Evolutionary conservation across 768 basidiomycete species (phyloP).

Genomic region (Harrya chromipes): DNA sequence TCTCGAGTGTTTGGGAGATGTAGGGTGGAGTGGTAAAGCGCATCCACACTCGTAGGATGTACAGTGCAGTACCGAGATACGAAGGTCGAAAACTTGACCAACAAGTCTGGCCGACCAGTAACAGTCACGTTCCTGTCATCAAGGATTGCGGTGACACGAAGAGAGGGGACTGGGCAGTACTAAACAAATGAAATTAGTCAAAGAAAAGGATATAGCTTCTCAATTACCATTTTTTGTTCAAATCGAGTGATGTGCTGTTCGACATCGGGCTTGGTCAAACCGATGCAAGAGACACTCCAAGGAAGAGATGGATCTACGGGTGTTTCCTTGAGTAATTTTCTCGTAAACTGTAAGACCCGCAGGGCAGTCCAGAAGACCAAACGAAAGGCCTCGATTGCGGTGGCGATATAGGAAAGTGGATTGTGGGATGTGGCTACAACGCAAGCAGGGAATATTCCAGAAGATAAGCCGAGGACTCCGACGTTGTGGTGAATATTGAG

Average conservation of each 20-base stretch:
- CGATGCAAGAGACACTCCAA: slow-evolving; percentile 46
- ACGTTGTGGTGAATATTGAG: slow-evolving; percentile 32
- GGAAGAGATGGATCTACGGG: slow-evolving; percentile 29
- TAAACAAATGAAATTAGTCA: slow-evolving; percentile 1
- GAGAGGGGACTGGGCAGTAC: slow-evolving; percentile 17
- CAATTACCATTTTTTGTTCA: slow-evolving; percentile 17
- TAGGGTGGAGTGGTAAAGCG: slow-evolving; percentile 50
- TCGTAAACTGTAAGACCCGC: slow-evolving; percentile 37
- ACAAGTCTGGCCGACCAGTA: slow-evolving; percentile 53
- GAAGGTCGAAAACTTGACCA: slow-evolving; percentile 41
- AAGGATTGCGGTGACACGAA: slow-evolving; percentile 52
- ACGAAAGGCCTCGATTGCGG: slow-evolving; percentile 46
- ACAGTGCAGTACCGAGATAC: slow-evolving; percentile 36
- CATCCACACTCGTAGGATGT: slow-evolving; percentile 44
- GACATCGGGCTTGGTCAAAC: slow-evolving; percentile 24
- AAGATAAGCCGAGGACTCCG: slow-evolving; percentile 54
- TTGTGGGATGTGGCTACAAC: slow-evolving; percentile 45
- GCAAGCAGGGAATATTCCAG: slow-evolving; percentile 53
- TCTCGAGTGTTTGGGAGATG: slow-evolving; percentile 31
- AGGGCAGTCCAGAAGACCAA: slow-evolving; percentile 53
- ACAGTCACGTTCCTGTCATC: slow-evolving; percentile 49
- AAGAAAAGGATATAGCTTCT: background rate
- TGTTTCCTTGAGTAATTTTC: slow-evolving; percentile 13
- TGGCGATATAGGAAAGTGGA: slow-evolving; percentile 40
- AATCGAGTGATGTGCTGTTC: slow-evolving; percentile 27